These are phyloP conservation scores for Rhypophila decipiens DNA, from an alignment of 495 filamentous ascomycete genomes.

Conservation along the genomic window DNA sequence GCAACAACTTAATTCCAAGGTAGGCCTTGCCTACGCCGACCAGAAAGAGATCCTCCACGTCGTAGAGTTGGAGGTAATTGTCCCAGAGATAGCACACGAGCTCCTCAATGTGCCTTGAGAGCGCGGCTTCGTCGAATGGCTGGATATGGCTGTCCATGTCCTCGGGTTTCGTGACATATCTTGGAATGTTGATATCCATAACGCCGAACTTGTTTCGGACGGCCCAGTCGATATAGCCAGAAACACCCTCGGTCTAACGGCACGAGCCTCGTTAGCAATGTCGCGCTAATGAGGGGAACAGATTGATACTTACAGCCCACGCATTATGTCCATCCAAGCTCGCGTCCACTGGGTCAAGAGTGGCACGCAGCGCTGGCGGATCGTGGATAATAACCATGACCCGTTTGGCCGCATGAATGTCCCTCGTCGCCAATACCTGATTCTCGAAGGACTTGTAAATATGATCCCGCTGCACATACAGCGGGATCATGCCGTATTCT, in stretches of 20 bases:
- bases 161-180: slow-evolving; percentile 52
- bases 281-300: slow-evolving; percentile 24
- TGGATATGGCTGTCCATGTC: slow-evolving; percentile 31
- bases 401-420: slow-evolving; percentile 30
- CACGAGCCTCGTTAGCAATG: slow-evolving; percentile 6
- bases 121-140: slow-evolving; percentile 23
- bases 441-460: slow-evolving; percentile 78
- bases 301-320: slow-evolving; percentile 70
- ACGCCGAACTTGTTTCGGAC: slow-evolving; percentile 65
- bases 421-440: slow-evolving; percentile 75
- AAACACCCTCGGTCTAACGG: slow-evolving; percentile 64
- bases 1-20: slow-evolving; percentile 59
- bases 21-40: slow-evolving; percentile 78
- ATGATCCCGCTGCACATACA: slow-evolving; percentile 63
- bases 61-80: slow-evolving; percentile 84
- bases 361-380: slow-evolving; percentile 67
- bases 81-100: slow-evolving; percentile 90
- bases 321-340: slow-evolving; percentile 74
- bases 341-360: slow-evolving; percentile 61
- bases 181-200: slow-evolving; percentile 85
- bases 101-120: slow-evolving; percentile 58
- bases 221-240: slow-evolving; percentile 79
- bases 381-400: slow-evolving; percentile 78
- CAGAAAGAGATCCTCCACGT: slow-evolving; percentile 65
- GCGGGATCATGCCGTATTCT: slow-evolving; percentile 63